Evolutionary conservation across 192 early-diverging fungal species (phyloP), one percentile per base, ranked within the genome.

Genomic region (Geosiphon pyriformis): DNA sequence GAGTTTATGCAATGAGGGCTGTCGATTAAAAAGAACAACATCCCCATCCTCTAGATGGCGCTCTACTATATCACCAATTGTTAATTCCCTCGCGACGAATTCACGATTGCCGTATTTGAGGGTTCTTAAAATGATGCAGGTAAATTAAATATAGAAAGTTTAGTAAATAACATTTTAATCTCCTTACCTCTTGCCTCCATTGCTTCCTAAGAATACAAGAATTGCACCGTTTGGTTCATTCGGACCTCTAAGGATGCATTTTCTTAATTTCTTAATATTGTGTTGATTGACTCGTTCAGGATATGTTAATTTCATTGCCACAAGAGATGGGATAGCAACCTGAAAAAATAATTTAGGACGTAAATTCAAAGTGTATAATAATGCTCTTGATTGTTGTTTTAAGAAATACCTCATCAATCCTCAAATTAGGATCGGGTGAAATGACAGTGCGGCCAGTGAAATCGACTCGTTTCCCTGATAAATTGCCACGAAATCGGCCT

Each of bases 391-490:
- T 35, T 55, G 17, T 26, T 55, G 53, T 63, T 48, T 0, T 32
- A 20, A 37, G 74, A 37, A 20, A 7, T 60, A 91, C 88, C 72
- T 97, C 90, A 73, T 98, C 96, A 61, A 99, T 99, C 22, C 93
- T 87, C 76, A 98, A 82, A 77, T 98, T 98, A 3, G 97, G 97
- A 71, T 99, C 97, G 6, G 96, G 96, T 4, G 95, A 96, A 76
- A 99, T 99, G 58, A 99, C 97, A 2, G 97, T 99, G 73, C 97
- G 85, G 2, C 92, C 96, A 33, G 95, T 96, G 69, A 97, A 99
- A 76, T 99, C 96, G 4, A 99, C 97, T 74, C 97, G 94, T 83
- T 99, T 99, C 62, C 97, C 97, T 1, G 93, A 95, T 57, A 99
- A 80, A 63, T 99, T 99, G 48, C 97, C 97, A 68, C 97, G 89